Evolutionary conservation across 2,329 filamentous ascomycete species (phyloP).

Genomic region (Amauroascus niger): DNA sequence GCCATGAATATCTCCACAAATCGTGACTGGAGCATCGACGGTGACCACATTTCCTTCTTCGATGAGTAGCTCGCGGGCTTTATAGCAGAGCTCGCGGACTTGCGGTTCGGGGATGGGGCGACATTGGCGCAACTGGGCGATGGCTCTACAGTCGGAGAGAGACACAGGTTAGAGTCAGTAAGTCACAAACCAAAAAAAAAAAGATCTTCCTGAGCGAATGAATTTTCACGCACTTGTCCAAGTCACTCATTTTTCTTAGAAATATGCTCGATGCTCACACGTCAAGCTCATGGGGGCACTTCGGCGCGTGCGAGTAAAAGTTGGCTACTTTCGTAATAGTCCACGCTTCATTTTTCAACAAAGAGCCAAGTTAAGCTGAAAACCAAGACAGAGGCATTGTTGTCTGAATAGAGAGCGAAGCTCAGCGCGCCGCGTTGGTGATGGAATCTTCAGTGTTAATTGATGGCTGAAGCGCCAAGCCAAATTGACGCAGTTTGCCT

Average conservation of each 20-base stretch:
- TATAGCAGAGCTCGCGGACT: conserved; percentile 94
- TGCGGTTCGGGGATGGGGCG: conserved; percentile 90
- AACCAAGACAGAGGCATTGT: not conserved
- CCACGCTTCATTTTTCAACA: conserved; percentile 3
- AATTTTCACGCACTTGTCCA: conserved; percentile 62
- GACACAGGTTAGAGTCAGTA: no score
- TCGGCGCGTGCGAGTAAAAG: not conserved
- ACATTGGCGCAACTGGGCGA: conserved; percentile 89
- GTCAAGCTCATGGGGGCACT: not conserved
- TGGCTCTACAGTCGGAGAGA: conserved; percentile 54
- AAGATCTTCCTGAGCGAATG: not conserved
- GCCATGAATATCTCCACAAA: conserved; percentile 77
- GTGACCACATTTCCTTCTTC: conserved; percentile 99
- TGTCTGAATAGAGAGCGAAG: not conserved
- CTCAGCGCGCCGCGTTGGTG: not conserved
- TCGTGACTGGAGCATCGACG: conserved; percentile 90
- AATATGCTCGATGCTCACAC: not conserved
- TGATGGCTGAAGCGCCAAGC: conserved; percentile 1
- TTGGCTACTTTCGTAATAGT: conserved; percentile 7
- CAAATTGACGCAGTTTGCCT: not conserved
- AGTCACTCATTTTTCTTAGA: conserved; percentile 64
- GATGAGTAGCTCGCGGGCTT: conserved; percentile 97
- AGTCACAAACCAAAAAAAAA: not conserved
- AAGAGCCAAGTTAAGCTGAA: not conserved
- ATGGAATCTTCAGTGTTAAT: not conserved